Evolutionary conservation across 257 asterid species (phyloP), one percentile per base, ranked within the genome.

Genomic region (Solanum raphanifolium): DNA sequence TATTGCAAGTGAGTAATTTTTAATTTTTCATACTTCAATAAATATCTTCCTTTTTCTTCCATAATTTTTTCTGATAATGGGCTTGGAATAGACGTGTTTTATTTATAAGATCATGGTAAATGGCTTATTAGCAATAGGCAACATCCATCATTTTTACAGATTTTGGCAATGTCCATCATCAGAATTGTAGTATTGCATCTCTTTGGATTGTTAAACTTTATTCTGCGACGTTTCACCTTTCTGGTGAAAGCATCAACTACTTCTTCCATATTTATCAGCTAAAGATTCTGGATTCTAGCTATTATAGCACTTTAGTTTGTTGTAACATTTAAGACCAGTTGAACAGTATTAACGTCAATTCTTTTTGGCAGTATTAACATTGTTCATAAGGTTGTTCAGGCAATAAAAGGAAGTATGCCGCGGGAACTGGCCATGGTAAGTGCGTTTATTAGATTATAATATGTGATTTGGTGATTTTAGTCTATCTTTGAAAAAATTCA

Each of bases 391-490:
- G 96, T 96, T 90, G 98, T 96, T 85, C 91, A 89, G 84, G 93
- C 94, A 89, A 94, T 94, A 91, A 96, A 94, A 84, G 98, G 97
- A 91, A 95, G 92, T 92, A 94, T 96, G 98, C 86, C 89, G 4
- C 91, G 90, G 78, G 99, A 98, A 65, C 89, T 96, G 92, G 98
- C 98, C 84, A 95, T 96, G 99, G 98, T 96, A 91, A 75, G 65
- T 62, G 60, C 48, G 31, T 74, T 79, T 43, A 38, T 79, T 43
- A 46, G 52, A 38, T 43, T 75, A 36, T 10, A 31, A 31, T 6
- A 43, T 43, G 13, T 86, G 55, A 41, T 84, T 72, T 62, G 43
- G 73, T 84, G 46, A 23, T 79, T 65, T 68, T 73, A 75, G n/a
- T 27, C 41, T 32, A 55, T 68, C 39, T 62, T 73, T 89, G 83